Conservation (phyloP, 2,329 filamentous ascomycete genomes). For the Aureobasidium sp. region DNA sequence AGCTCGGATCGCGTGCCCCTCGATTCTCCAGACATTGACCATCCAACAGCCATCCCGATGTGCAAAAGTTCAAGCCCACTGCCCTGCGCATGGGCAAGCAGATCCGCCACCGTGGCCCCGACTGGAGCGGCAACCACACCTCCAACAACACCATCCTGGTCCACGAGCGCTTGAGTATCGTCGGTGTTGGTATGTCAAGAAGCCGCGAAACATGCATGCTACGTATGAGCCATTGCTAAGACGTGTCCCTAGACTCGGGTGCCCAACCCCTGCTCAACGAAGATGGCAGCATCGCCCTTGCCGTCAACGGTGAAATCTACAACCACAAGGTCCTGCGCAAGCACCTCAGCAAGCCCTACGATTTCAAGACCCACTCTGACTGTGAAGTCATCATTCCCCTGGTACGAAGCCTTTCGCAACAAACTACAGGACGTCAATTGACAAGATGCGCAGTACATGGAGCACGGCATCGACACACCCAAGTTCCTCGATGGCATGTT, state of each 20-base stretch:
- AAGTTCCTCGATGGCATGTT: constrained; percentile 98
- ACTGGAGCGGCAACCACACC: constrained; percentile 83
- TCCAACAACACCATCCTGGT: constrained; percentile 92
- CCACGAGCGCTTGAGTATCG: constrained; percentile 95
- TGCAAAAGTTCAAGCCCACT: constrained; percentile 91
- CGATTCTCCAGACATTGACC: constrained; percentile 15
- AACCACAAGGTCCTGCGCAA: constrained; percentile 96
- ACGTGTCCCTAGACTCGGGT: constrained; percentile 60
- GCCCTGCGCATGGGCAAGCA: constrained; percentile 89
- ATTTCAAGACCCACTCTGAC: constrained; percentile 98
- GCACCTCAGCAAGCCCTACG: constrained; percentile 69
- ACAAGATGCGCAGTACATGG: constrained; percentile 60
- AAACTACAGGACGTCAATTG: neutral
- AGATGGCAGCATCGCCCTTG: constrained; percentile 78
- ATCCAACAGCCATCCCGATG: constrained; percentile 66
- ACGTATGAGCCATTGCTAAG: neutral
- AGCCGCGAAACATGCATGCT: neutral
- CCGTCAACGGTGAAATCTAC: constrained; percentile 99
- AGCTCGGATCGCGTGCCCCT: constrained; percentile 15
- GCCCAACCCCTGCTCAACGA: constrained; percentile 92
- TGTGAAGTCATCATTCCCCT: constrained; percentile 98
- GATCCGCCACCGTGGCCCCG: constrained; percentile 93
- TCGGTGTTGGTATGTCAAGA: constrained; percentile 69
- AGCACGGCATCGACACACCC: constrained; percentile 85
- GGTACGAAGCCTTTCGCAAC: constrained; percentile 44